Evolutionary conservation across 371 early-diverging fungal genomes (phyloP).

Genomic region (Homolaphlyctis polyrhiza): DNA sequence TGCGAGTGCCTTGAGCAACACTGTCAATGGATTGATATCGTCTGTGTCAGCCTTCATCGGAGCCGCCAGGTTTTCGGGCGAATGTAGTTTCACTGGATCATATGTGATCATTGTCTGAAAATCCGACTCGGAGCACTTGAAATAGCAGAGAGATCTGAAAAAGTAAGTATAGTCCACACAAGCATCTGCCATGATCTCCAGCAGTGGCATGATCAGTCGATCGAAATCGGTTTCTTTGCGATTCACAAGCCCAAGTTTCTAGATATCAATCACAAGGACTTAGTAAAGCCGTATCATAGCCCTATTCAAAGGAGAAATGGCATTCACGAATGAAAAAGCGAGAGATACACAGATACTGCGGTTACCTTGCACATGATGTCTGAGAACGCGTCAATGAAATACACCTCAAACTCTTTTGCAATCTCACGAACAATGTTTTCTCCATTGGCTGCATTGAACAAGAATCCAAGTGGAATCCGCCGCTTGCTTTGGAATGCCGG

Average conservation of each 20-base stretch:
- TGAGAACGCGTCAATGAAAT: neutral
- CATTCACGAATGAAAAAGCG: too few relatives aligned
- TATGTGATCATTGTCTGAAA: too few relatives aligned
- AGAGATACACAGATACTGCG: too few relatives aligned
- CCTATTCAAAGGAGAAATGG: neutral
- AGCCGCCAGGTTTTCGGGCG: too few relatives aligned
- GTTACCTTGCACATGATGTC: neutral
- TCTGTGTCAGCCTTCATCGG: too few relatives aligned
- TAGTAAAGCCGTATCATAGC: neutral
- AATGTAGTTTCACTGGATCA: too few relatives aligned
- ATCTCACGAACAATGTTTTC: too few relatives aligned
- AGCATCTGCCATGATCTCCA: slow-evolving; percentile 58
- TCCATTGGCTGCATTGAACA: too few relatives aligned
- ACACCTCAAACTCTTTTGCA: neutral
- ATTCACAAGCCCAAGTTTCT: slow-evolving; percentile 41
- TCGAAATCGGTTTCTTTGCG: slow-evolving; percentile 43
- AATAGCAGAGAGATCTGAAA: slow-evolving; percentile 37
- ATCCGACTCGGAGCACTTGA: slow-evolving; percentile 1
- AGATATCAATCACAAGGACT: neutral
- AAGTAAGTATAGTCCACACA: slow-evolving; percentile 69
- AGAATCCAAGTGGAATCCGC: too few relatives aligned
- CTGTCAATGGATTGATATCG: too few relatives aligned
- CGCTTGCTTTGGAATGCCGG: too few relatives aligned
- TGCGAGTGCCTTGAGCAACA: too few relatives aligned
- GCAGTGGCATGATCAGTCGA: slow-evolving; percentile 56